Base-by-base conservation (phyloP, 208 protist genomes). In the Leishmania arabica region DNA sequence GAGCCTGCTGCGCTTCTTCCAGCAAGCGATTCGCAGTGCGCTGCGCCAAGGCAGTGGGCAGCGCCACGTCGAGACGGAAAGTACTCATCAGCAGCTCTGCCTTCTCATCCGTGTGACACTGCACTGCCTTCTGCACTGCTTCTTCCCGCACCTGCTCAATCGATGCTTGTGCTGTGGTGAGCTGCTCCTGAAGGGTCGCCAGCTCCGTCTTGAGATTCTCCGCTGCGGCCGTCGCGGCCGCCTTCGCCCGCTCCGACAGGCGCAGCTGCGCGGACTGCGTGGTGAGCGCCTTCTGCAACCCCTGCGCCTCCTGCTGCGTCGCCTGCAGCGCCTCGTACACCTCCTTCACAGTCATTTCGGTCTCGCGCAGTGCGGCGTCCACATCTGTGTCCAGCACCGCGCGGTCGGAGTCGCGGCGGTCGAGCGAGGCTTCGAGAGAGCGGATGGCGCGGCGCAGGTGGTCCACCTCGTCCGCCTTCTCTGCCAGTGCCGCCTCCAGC, bases 291-390 rank as follows among this genome's bases (percentile, higher is more conserved):
- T 81, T 83, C 79, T 81, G 75, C 68, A 76, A 72, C 34, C 40
- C 54, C 81, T 83, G 64, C 49, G 62, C 65, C 53, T 91, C 81
- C 51, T 74, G 69, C 68, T 84, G 79, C 34, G 76, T 75, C n/a
- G 66, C 64, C 56, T 95, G 83, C 47, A 95, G 75, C 17, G 90
- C 90, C 21, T 53, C 79, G 79, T 94, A 91, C 27, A 93, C 76
- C 7, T 85, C 87, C 53, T 86, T 83, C 51, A 96, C 81, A 27
- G 91, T 95, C 27, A 51, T 34, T 58, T 92, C 91, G 11, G 93
- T 93, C 31, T 94, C 93, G 34, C 89, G 84, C 49, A 96, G 82
- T 11, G 86, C 89, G 0, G 47, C 62, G 13, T 89, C 87, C 21
- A 92, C 82, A 31, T 91, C 84, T 40, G 64, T 74, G 78, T 93